Conservation (phyloP, 768 basidiomycete species). For the Kockovaella imperatae region DNA sequence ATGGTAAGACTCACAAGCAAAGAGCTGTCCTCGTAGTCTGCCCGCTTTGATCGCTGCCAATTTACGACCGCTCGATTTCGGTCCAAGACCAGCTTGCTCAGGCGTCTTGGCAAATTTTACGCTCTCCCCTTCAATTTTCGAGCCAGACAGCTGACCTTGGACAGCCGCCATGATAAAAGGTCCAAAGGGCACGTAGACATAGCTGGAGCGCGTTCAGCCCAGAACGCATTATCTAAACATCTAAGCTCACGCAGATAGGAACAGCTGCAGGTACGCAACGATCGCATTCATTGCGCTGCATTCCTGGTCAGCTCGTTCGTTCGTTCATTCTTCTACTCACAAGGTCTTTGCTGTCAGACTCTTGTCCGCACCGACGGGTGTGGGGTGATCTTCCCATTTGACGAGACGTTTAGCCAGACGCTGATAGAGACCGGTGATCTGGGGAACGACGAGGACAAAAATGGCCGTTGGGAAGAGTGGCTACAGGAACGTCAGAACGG, state of each 20-base stretch:
- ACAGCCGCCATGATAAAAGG: constrained; percentile 65
- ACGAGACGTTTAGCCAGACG: constrained; percentile 62
- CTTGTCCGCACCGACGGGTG: constrained; percentile 64
- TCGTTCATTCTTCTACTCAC: constrained; percentile 13
- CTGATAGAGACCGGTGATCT: constrained; percentile 67
- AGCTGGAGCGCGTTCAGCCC: constrained; percentile 18
- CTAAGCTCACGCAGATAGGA: constrained; percentile 63
- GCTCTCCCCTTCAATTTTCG: constrained; percentile 7
- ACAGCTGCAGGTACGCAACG: constrained; percentile 85
- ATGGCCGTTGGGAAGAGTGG: constrained; percentile 73
- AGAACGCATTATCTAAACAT: not conserved
- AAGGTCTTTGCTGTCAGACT: constrained; percentile 88
- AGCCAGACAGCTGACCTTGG: constrained; percentile 30
- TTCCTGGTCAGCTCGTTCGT: constrained; percentile 3
- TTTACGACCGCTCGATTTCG: constrained; percentile 22
- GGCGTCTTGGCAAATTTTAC: constrained; percentile 41
- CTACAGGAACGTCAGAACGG: constrained; percentile 46
- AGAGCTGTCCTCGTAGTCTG: constrained; percentile 83
- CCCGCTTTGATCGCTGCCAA: constrained; percentile 41
- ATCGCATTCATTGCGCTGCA: constrained; percentile 63
- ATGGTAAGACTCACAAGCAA: constrained; percentile 53
- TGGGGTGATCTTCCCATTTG: constrained; percentile 84
- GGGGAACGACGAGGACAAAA: constrained; percentile 72
- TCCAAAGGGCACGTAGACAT: constrained; percentile 90
- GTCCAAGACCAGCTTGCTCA: constrained; percentile 37